Conservation (phyloP, 2,329 filamentous ascomycete species). For the Aspergillus novofumigatus region DNA sequence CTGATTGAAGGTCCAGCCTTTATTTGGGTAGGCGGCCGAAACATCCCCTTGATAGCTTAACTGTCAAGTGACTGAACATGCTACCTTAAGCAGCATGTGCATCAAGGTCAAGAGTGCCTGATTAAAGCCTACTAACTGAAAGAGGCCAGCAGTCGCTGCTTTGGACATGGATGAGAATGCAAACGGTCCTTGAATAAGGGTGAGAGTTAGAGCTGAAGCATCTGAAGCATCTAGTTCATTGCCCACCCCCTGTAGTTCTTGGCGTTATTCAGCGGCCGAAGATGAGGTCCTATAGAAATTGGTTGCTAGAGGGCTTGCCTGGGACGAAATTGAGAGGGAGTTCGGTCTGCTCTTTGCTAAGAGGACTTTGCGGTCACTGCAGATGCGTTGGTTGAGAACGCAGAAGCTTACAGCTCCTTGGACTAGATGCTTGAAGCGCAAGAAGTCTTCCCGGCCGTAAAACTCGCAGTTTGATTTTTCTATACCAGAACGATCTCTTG, state of each 20-base stretch:
- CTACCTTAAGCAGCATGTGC: neutral
- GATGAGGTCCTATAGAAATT: neutral
- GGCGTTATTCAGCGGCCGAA: neutral
- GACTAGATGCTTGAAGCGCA: no score
- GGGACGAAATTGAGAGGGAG: neutral
- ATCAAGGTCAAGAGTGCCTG: neutral
- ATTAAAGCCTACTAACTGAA: neutral
- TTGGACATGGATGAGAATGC: neutral
- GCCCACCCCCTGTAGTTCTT: neutral
- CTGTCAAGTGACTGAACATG: neutral
- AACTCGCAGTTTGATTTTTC: neutral
- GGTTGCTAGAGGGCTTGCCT: neutral
- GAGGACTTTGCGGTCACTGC: no score
- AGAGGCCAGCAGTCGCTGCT: neutral
- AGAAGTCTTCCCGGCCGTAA: no score
- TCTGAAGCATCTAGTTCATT: neutral
- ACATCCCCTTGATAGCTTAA: neutral
- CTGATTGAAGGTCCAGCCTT: neutral
- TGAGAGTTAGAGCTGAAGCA: neutral
- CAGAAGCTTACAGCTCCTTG: no score
- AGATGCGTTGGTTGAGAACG: no score
- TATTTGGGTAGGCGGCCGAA: neutral
- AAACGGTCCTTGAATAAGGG: neutral
- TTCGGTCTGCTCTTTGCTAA: neutral
- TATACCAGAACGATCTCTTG: no score